phyloP scores from a whole-genome alignment of 2,329 filamentous ascomycete species.

The Thyridium curvatum region DNA sequence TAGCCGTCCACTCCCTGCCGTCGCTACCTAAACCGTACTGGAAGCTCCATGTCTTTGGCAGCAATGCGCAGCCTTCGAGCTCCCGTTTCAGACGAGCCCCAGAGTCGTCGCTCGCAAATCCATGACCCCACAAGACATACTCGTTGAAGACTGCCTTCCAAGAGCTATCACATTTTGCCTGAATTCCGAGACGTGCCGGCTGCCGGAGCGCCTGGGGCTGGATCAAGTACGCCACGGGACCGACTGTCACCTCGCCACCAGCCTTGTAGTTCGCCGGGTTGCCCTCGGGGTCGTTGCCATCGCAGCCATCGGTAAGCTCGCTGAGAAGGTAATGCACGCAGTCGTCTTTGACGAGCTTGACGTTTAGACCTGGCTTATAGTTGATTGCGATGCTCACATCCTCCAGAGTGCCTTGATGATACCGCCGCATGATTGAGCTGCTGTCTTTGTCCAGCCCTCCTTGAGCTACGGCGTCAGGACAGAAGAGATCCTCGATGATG shows the following conservation, averaged over 20 bases:
- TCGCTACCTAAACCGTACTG: neutral
- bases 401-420: too few relatives aligned
- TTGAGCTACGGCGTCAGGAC: too few relatives aligned
- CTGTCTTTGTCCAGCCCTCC: too few relatives aligned
- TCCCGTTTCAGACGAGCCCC: neutral
- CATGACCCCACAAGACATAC: neutral
- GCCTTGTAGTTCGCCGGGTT: neutral
- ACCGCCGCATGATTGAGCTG: too few relatives aligned
- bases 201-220: neutral
- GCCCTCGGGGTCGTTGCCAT: neutral
- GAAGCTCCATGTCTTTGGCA: neutral
- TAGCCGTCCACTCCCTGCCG: neutral
- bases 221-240: neutral
- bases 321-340: neutral
- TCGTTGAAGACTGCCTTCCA: neutral
- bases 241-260: neutral
- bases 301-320: neutral
- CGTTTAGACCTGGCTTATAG: too few relatives aligned
- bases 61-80: neutral
- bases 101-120: neutral
- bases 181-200: neutral
- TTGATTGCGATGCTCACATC: too few relatives aligned
- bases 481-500: too few relatives aligned
- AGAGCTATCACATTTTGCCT: neutral
- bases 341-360: neutral